phyloP scores from a whole-genome alignment of 2,329 filamentous ascomycete species.

The Neurospora sp. region DNA sequence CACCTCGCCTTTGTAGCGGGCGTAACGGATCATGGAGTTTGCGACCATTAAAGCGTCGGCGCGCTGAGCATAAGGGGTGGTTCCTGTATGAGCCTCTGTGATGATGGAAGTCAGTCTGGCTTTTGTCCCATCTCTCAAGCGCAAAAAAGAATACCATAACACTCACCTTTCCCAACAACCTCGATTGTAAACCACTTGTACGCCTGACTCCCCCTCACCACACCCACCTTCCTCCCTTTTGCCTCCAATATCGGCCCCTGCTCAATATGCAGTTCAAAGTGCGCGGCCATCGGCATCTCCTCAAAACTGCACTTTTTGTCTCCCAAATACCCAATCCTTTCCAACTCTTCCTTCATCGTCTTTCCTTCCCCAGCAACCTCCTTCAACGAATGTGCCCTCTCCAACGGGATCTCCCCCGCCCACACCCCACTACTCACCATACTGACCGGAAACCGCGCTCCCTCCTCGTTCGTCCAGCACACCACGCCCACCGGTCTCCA shows the following conservation, averaged over 20 bases:
- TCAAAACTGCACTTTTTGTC: constrained; percentile 43
- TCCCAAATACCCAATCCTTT: constrained; percentile 64
- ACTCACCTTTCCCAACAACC: constrained; percentile 43
- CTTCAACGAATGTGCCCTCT: constrained; percentile 47
- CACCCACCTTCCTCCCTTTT: constrained; percentile 48
- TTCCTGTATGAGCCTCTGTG: constrained; percentile 61
- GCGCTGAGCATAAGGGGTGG: constrained; percentile 53
- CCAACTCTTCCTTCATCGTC: constrained; percentile 58
- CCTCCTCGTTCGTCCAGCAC: constrained; percentile 79
- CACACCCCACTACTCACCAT: constrained; percentile 71
- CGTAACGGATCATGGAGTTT: constrained; percentile 56
- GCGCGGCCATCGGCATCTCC: constrained; percentile 58
- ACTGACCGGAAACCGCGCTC: constrained; percentile 66
- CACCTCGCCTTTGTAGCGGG: constrained; percentile 51
- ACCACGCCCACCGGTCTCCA: constrained; percentile 64
- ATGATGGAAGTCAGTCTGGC: neutral
- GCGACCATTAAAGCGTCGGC: constrained; percentile 61
- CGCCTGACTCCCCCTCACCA: constrained; percentile 64
- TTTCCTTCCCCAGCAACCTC: constrained; percentile 50
- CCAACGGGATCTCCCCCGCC: constrained; percentile 56
- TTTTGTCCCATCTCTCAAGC: too few species aligned
- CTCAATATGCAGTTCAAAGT: constrained; percentile 81
- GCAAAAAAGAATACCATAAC: too few species aligned
- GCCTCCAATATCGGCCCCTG: constrained; percentile 69
- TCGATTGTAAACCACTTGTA: constrained; percentile 66